phyloP scores from a whole-genome alignment of 441 rosid genomes.

The Gossypium davidsonii region DNA sequence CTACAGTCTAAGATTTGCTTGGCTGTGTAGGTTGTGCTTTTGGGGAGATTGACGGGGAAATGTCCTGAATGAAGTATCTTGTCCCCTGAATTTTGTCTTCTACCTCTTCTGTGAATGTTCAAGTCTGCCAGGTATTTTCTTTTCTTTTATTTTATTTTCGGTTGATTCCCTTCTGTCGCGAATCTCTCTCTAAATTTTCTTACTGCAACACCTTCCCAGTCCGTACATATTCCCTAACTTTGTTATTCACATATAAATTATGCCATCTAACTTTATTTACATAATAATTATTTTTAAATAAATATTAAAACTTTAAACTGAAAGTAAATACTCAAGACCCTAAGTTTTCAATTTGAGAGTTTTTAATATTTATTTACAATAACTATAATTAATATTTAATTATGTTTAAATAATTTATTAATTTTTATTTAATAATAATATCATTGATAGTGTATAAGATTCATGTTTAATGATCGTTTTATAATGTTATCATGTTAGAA shows the following conservation, averaged over 20 bases:
- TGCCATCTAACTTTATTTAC: too few relatives aligned
- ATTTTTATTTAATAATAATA: too few relatives aligned
- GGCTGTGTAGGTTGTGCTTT: background rate
- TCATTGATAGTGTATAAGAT: too few relatives aligned
- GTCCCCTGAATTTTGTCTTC: background rate
- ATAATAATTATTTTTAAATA: too few relatives aligned
- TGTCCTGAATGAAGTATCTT: background rate
- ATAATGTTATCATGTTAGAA: too few relatives aligned
- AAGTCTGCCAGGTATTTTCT: background rate
- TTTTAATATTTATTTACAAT: too few relatives aligned
- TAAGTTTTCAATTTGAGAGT: too few relatives aligned
- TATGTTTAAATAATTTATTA: too few relatives aligned
- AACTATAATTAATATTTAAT: too few relatives aligned
- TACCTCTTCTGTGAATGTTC: background rate
- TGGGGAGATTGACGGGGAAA: background rate
- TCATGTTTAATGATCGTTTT: too few relatives aligned
- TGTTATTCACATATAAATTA: constrained; percentile 1
- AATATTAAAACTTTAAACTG: too few relatives aligned
- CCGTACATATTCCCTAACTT: constrained; percentile 1
- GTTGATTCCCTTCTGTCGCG: background rate
- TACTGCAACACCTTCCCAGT: background rate
- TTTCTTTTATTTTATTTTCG: background rate
- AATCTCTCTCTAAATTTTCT: background rate
- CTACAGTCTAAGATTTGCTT: background rate
- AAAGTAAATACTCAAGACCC: too few relatives aligned